Evolutionary conservation across 1,139 yeast genomes (phyloP).

Genomic region (Kurtzmaniella quercitrusa): DNA sequence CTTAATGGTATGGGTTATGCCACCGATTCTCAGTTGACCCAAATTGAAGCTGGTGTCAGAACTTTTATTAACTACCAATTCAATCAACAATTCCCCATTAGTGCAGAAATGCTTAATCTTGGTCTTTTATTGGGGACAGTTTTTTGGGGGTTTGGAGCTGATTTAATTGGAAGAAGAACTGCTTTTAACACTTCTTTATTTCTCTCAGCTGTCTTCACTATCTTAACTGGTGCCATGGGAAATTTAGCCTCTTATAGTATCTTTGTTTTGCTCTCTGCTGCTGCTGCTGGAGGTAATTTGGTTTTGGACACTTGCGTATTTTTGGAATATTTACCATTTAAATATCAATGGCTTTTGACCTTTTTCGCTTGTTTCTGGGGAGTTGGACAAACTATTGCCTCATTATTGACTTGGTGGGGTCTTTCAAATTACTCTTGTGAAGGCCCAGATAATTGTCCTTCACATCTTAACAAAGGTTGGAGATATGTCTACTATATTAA

Average conservation of each 20-base stretch:
- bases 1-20: conserved; percentile 63
- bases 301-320: conserved; percentile 60
- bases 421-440: conserved; percentile 47
- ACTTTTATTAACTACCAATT: conserved; percentile 41
- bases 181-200: conserved; percentile 55
- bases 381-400: conserved; percentile 55
- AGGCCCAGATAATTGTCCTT: conserved; percentile 36
- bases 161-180: conserved; percentile 52
- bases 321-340: conserved; percentile 52
- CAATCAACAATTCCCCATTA: conserved; percentile 29
- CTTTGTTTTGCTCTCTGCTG: conserved; percentile 42
- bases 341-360: conserved; percentile 51
- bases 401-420: conserved; percentile 55
- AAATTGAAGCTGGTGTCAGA: conserved; percentile 35
- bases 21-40: conserved; percentile 55
- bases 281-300: conserved; percentile 58
- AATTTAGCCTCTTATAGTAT: conserved; percentile 47
- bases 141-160: conserved; percentile 58
- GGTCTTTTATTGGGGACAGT: conserved; percentile 58
- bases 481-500: conserved; percentile 53
- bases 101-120: conserved; percentile 23
- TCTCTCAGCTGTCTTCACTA: conserved; percentile 47
- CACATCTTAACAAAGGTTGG: conserved; percentile 54
- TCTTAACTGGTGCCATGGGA: conserved; percentile 50
- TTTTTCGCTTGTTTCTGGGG: conserved; percentile 63